Percentiles rank a stretch among this genome's conserved stretches.
Evolutionary conservation across 371 early-diverging fungal genomes (phyloP).

Genomic region (Haplosporangium sp.): DNA sequence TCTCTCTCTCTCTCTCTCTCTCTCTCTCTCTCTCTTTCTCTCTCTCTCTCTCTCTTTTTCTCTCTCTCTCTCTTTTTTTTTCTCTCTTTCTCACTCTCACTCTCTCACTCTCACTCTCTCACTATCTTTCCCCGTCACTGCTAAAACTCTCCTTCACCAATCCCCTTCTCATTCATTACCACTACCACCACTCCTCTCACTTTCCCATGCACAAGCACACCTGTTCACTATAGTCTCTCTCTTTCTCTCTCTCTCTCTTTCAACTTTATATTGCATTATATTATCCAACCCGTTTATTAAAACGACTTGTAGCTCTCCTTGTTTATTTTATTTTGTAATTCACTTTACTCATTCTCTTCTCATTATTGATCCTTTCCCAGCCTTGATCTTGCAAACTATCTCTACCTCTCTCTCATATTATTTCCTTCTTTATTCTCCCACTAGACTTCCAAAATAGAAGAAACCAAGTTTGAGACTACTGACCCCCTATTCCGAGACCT

Average conservation of each 20-base stretch:
- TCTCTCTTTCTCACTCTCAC: background rate
- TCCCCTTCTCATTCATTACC: too few relatives aligned
- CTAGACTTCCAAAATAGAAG: background rate
- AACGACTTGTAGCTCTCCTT: background rate
- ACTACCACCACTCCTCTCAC: background rate
- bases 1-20: too few relatives aligned
- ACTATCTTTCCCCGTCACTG: background rate
- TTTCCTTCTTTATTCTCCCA: background rate
- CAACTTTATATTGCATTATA: background rate
- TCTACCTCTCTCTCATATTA: slow-evolving; percentile 2
- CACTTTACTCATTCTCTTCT: background rate
- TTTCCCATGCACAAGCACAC: slow-evolving; percentile 7
- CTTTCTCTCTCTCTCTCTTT: background rate
- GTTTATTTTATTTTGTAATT: background rate
- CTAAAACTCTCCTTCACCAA: too few relatives aligned
- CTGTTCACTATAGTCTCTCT: slow-evolving; percentile 1
- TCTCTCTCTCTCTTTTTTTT: background rate
- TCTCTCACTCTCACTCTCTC: background rate
- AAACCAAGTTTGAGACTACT: background rate
- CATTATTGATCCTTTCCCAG: background rate
- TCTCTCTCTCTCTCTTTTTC: background rate
- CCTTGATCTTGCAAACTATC: background rate
- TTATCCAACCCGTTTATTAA: background rate
- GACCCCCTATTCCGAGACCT: background rate
- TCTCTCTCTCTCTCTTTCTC: background rate